Evolutionary conservation across 768 basidiomycete genomes (phyloP).

Genomic region (Glaciozyma martinii): DNA sequence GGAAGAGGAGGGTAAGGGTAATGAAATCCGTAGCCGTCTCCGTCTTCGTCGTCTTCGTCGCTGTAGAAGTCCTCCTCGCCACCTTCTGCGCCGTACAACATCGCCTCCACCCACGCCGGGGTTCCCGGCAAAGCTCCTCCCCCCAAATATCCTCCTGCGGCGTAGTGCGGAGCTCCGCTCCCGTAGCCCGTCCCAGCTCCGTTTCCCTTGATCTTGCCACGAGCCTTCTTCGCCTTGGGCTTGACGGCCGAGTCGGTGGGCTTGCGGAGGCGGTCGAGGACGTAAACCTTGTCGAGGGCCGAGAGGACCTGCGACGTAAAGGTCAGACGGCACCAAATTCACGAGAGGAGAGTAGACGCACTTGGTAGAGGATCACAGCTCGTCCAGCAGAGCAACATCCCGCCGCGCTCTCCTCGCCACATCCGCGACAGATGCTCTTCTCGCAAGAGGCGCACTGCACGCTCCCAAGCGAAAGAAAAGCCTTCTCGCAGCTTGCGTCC

Average conservation of each 20-base stretch:
- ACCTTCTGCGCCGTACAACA: not conserved
- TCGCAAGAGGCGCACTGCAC: not conserved
- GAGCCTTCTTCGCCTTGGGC: slow-evolving; percentile 3
- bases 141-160: not conserved
- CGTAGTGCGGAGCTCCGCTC: not conserved
- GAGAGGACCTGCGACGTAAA: slow-evolving; percentile 5
- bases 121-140: not conserved
- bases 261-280: slow-evolving; percentile 7
- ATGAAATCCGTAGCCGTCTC: not conserved
- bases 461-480: not conserved
- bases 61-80: not conserved
- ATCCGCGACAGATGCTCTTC: not conserved
- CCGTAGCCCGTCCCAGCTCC: slow-evolving; percentile 16
- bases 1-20: not conserved
- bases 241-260: not conserved
- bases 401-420: slow-evolving; percentile 29
- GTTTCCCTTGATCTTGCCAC: not conserved
- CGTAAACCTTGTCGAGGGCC: slow-evolving; percentile 11
- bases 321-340: not conserved
- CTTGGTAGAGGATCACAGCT: not conserved
- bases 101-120: not conserved
- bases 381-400: not conserved
- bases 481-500: not conserved
- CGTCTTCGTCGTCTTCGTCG: not conserved
- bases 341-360: not conserved